A percentile compares a stretch with the other conserved stretches of the same genome.
Conservation (phyloP, 176 grass and related monocot species). For the Phyllostachys edulis region DNA sequence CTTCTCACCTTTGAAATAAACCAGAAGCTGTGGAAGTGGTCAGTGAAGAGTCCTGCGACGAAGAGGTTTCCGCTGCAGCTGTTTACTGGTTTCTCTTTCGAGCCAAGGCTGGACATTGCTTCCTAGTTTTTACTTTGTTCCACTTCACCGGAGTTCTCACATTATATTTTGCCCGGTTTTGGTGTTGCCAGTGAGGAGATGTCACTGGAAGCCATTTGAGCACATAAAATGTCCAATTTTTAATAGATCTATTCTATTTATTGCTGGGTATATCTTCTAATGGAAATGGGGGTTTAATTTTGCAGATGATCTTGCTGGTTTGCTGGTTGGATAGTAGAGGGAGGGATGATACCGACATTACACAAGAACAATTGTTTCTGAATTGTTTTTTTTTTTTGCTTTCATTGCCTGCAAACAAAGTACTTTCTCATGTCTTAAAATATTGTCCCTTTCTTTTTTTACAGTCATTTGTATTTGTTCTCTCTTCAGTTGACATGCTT, state of each 20-base stretch:
- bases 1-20: slow-evolving; percentile 76
- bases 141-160: slow-evolving; percentile 10
- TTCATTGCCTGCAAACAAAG: slow-evolving; percentile 22
- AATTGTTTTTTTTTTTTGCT: background rate
- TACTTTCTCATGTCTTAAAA: background rate
- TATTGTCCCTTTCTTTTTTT: background rate
- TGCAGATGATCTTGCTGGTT: background rate
- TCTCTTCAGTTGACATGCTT: background rate
- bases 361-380: slow-evolving; percentile 7
- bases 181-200: slow-evolving; percentile 32
- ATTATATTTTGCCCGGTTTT: slow-evolving; percentile 29
- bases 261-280: slow-evolving; percentile 45
- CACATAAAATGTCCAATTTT: slow-evolving; percentile 18
- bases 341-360: slow-evolving; percentile 13
- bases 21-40: slow-evolving; percentile 84
- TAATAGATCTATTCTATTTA: slow-evolving; percentile 49
- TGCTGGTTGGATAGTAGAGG: slow-evolving; percentile 11
- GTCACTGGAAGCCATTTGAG: slow-evolving; percentile 26
- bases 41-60: slow-evolving; percentile 70
- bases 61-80: slow-evolving; percentile 92
- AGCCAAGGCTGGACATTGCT: slow-evolving; percentile 76
- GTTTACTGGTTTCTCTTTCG: slow-evolving; percentile 86
- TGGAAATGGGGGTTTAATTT: slow-evolving; percentile 12
- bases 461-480: background rate
- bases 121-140: slow-evolving; percentile 45